These are phyloP conservation scores for Epichloe aotearoae DNA, from an alignment of 2,329 filamentous ascomycete species.

Conservation along the genomic window DNA sequence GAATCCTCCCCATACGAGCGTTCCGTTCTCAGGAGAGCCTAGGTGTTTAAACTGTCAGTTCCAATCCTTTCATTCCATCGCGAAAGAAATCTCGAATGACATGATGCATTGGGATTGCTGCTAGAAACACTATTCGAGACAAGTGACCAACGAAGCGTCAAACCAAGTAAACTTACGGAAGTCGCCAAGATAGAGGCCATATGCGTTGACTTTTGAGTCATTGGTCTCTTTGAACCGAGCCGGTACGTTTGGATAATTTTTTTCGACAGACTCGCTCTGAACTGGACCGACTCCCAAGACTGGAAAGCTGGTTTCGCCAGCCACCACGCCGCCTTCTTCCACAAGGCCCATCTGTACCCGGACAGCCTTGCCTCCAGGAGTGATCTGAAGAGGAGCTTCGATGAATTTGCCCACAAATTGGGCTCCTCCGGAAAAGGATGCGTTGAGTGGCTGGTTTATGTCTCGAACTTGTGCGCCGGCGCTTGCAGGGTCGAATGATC, in stretches of 20 bases:
- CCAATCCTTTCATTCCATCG: not conserved
- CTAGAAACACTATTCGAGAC: not conserved
- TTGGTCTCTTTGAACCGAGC: not conserved
- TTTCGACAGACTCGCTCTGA: not conserved
- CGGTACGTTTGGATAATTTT: not conserved
- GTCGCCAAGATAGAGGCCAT: not conserved
- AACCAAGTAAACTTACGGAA: not conserved
- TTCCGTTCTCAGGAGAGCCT: not conserved
- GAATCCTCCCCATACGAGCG: slow-evolving; percentile 3
- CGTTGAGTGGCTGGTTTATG: not conserved
- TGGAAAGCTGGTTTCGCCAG: not conserved
- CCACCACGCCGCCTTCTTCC: not conserved
- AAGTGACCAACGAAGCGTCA: not conserved
- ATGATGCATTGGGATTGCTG: no score
- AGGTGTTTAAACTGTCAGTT: not conserved
- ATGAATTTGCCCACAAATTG: not conserved
- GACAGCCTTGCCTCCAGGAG: not conserved
- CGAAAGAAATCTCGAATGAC: no score
- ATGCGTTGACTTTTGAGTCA: not conserved
- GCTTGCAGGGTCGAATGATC: not conserved
- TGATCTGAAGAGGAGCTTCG: not conserved
- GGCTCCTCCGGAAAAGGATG: not conserved
- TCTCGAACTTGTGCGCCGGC: not conserved
- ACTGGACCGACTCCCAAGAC: not conserved
- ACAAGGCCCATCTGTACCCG: not conserved